These are phyloP conservation scores for Neonectria magnoliae DNA, from an alignment of 2,329 filamentous ascomycete species.

Conservation along the genomic window DNA sequence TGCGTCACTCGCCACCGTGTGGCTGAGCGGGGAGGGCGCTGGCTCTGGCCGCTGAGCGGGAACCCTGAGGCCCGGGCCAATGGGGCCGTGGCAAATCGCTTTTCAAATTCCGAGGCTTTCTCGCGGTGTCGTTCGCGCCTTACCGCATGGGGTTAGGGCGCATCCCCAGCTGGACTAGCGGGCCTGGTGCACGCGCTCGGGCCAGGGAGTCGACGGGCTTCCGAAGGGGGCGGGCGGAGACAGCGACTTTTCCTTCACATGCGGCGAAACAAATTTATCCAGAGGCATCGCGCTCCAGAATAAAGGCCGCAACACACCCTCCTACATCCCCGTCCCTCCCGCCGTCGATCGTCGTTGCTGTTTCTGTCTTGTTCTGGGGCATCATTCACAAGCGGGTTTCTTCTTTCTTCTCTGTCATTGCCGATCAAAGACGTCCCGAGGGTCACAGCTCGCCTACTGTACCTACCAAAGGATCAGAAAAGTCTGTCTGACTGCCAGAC, in stretches of 20 bases:
- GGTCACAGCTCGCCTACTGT: constrained; percentile 7
- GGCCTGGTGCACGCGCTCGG: constrained; percentile 31
- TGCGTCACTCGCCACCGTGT: constrained; percentile 43
- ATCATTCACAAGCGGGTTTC: not conserved
- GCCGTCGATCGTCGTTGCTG: constrained; percentile 11
- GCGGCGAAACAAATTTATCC: constrained; percentile 38
- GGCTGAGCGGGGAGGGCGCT: constrained; percentile 26
- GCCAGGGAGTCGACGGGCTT: constrained; percentile 33
- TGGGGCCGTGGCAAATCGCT: constrained; percentile 18
- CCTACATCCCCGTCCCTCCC: not conserved
- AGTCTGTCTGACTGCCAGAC: constrained; percentile 24
- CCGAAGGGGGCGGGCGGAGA: constrained; percentile 34
- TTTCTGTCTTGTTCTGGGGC: constrained; percentile 10
- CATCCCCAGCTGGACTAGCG: constrained; percentile 25
- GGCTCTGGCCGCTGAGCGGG: constrained; percentile 13
- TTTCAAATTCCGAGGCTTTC: constrained; percentile 43
- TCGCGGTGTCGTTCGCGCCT: constrained; percentile 35
- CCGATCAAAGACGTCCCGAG: constrained; percentile 7
- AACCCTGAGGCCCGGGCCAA: constrained; percentile 43
- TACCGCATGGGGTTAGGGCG: constrained; percentile 19
- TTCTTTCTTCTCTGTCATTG: constrained; percentile 1
- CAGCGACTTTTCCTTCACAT: constrained; percentile 44
- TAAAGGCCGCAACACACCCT: constrained; percentile 39
- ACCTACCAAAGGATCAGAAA: constrained; percentile 29
- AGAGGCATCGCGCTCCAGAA: constrained; percentile 26